Evolutionary conservation across 2,329 filamentous ascomycete species (phyloP).

Genomic region (Fusarium chlamydosporum): DNA sequence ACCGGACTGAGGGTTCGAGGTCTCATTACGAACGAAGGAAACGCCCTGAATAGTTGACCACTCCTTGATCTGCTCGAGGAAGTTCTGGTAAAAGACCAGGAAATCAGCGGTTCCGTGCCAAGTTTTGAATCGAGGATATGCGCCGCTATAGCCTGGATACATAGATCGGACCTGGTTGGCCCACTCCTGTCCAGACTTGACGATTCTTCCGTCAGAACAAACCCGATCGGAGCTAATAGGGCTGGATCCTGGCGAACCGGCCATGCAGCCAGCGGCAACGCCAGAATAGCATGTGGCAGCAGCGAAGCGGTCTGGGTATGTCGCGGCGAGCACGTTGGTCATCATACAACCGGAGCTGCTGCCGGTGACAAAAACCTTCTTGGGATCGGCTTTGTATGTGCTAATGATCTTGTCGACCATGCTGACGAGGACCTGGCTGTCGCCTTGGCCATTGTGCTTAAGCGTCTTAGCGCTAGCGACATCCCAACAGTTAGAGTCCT

Average conservation of each 20-base stretch:
- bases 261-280: constrained; percentile 69
- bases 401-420: constrained; percentile 66
- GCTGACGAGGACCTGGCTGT: constrained; percentile 66
- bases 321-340: constrained; percentile 63
- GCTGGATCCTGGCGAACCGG: constrained; percentile 48
- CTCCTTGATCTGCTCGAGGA: constrained; percentile 70
- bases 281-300: constrained; percentile 67
- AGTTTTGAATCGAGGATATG: constrained; percentile 70
- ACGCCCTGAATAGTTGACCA: constrained; percentile 53
- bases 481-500: constrained; percentile 68
- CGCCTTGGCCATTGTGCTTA: constrained; percentile 65
- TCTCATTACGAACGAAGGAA: constrained; percentile 4
- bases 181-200: constrained; percentile 59
- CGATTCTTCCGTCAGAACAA: constrained; percentile 68
- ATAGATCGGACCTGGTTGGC: constrained; percentile 60
- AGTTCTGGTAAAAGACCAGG: constrained; percentile 67
- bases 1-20: neutral
- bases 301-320: constrained; percentile 69
- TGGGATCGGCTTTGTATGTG: constrained; percentile 63
- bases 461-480: constrained; percentile 67
- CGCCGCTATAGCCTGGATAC: constrained; percentile 65
- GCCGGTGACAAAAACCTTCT: constrained; percentile 64
- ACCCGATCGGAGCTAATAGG: constrained; percentile 57
- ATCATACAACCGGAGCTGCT: constrained; percentile 47
- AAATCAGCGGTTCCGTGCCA: constrained; percentile 69